Evolutionary conservation across 2,329 filamentous ascomycete species (phyloP), one percentile per base, ranked within the genome.

Genomic region (Fusarium beomiforme): DNA sequence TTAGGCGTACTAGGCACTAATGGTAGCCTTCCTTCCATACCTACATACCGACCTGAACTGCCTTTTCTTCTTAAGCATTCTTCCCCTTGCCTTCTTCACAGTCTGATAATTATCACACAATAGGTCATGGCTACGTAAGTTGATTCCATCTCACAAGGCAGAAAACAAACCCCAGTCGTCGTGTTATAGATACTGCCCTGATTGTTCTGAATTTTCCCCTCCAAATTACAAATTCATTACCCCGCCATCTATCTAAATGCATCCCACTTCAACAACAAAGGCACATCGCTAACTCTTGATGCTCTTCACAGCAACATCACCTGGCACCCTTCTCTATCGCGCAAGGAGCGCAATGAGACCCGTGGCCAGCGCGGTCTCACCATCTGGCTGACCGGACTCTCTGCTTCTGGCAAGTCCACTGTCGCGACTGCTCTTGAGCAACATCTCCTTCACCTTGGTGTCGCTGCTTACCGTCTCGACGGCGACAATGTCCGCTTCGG

Each of bases 401-500:
- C 93, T 39, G 96, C 95, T 55, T 97, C 94, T 1, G 96, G 96
- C 79, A 99, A 99, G 85, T 98, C 95, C 56, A 99, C 96, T 64
- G 93, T 99, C 70, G 96, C 96, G 59, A 97, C 94, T 5, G 96
- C 96, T 19, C 92, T 99, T 42, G 96, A 99, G 87, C 95, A 98
- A 85, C 94, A 98, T 82, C 91, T 99, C 36, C 90, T 99, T 60
- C 94, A 97, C 81, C 88, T 93, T 14, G 92, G 91, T 44, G 85
- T 96, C 55, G 86, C 91, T 60, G 93, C 95, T 67, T 99, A 99
- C 88, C 91, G 96, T 57, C 91, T 99, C 33, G 96, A 99, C 83
- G 96, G 95, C 78, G 96, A 99, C 88, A 99, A 99, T 84, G 92
- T 99, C 74, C 95, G 96, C 68, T 98, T 98, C 85, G 96, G 96